A percentile compares a stretch with the other conserved stretches of the same genome.
phyloP scores from a whole-genome alignment of 345 rosid genomes.

The Cardamine chenopodiifolia region DNA sequence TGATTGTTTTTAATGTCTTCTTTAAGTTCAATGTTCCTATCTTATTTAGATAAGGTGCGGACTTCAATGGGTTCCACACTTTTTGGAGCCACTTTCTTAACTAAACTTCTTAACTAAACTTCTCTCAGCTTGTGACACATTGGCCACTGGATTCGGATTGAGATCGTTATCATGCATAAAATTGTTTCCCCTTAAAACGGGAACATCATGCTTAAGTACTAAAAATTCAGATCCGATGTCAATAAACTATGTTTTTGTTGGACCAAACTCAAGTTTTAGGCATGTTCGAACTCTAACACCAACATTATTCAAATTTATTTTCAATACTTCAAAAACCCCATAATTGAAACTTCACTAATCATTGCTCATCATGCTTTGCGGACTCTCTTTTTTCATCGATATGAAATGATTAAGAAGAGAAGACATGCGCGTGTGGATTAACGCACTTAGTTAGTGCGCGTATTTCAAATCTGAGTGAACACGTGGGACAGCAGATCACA shows the following conservation, averaged over 20 bases:
- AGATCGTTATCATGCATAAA: neutral
- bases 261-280: neutral
- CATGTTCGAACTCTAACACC: neutral
- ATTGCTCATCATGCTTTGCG: conserved; percentile 13
- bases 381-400: conserved; percentile 1
- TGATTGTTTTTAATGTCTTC: neutral
- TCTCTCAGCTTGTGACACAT: neutral
- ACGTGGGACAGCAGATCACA: conserved; percentile 42
- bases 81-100: too few relatives aligned
- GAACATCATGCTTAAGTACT: neutral
- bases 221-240: neutral
- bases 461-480: neutral
- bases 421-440: conserved; percentile 38
- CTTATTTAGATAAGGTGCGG: neutral
- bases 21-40: neutral
- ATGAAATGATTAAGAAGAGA: conserved; percentile 6
- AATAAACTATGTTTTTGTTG: neutral
- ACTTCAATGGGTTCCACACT: neutral
- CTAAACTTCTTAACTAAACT: too few relatives aligned
- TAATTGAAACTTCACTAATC: neutral
- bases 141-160: neutral
- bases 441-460: conserved; percentile 17
- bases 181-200: neutral
- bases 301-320: neutral
- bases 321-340: neutral